Evolutionary conservation across 2,329 filamentous ascomycete species (phyloP), one percentile per base, ranked within the genome.

Genomic region (Karstenula rhodostoma): DNA sequence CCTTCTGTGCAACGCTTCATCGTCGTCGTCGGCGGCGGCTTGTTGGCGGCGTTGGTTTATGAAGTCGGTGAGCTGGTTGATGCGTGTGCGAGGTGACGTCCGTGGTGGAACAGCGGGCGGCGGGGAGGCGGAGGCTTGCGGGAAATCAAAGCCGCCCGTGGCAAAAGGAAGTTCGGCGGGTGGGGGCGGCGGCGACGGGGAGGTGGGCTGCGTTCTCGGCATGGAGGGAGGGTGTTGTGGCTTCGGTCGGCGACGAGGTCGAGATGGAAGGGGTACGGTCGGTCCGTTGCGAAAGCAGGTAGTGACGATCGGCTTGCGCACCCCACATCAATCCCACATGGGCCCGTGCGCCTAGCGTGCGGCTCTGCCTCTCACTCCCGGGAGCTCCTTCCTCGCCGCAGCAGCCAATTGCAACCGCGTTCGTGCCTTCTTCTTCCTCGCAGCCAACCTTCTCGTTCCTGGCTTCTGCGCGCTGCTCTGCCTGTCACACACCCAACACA

Each of bases 131-230:
- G 73, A 75, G 44, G 81, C 80, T 47, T 80, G 78, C 23, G 82
- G 81, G 56, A 78, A 77, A 70, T 83, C 82, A 69, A 82, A 81
- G 66, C 72, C 74, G 62, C 78, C 79, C 37, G 73, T 73, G 37
- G 74, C 74, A 67, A 73, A 76, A 57, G 73, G 61, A 56, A 73
- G 73, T 51, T 59, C 60, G n/a, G 68, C 55, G 32, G 71, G 65
- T 25, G 69, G 70, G 43, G 73, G 68, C 29, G 73, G 69, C 25
- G 73, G 69, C 40, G 71, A 66, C 25, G 74, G 69, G 15, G 74
- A 57, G 17, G 66, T 64, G 48, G 72, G 67, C 51, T 42, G 51
- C 23, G 49, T 58, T 68, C 71, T 65, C 53, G 73, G 71, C 72
- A 75, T 75, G 37, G 62, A 59, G 71, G 71, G 63, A 58, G 71